Evolutionary conservation across 2,329 filamentous ascomycete species (phyloP).

Genomic region (Colletotrichum tropicicola): DNA sequence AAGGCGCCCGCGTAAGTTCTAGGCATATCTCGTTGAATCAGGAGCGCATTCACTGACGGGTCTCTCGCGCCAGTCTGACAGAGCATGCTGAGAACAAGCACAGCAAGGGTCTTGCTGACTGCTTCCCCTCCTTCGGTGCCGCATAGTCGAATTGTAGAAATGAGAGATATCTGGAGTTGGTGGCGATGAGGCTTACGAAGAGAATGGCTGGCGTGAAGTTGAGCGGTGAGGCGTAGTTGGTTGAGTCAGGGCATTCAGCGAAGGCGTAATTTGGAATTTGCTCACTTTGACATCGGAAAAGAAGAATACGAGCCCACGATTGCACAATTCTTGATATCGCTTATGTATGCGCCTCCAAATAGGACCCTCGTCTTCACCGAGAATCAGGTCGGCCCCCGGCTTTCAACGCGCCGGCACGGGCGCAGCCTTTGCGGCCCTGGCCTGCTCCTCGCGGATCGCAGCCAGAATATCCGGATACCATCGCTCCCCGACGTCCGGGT

Average conservation of each 20-base stretch:
- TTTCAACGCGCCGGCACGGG: conserved; percentile 44
- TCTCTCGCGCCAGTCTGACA: conserved; percentile 59
- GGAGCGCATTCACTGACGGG: conserved; percentile 11
- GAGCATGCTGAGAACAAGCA: conserved; percentile 82
- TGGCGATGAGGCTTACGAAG: background rate
- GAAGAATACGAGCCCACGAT: conserved; percentile 14
- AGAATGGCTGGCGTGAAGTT: background rate
- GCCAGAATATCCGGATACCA: conserved; percentile 76
- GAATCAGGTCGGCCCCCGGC: too few species aligned
- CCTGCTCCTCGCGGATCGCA: conserved; percentile 68
- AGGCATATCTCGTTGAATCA: background rate
- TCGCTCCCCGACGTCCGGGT: conserved; percentile 85
- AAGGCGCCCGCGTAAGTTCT: conserved; percentile 72
- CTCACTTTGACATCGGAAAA: conserved; percentile 21
- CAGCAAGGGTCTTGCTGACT: conserved; percentile 75
- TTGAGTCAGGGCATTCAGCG: conserved; percentile 23
- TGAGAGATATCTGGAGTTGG: background rate
- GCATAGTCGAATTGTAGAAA: background rate
- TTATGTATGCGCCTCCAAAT: background rate
- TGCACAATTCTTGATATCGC: background rate
- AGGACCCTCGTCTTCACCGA: background rate
- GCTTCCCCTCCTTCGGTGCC: conserved; percentile 67
- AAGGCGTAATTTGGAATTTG: conserved; percentile 30
- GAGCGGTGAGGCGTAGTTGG: background rate
- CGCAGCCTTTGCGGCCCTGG: conserved; percentile 37